Base-by-base conservation (phyloP, 345 rosid genomes). In the Litchi chinensis region DNA sequence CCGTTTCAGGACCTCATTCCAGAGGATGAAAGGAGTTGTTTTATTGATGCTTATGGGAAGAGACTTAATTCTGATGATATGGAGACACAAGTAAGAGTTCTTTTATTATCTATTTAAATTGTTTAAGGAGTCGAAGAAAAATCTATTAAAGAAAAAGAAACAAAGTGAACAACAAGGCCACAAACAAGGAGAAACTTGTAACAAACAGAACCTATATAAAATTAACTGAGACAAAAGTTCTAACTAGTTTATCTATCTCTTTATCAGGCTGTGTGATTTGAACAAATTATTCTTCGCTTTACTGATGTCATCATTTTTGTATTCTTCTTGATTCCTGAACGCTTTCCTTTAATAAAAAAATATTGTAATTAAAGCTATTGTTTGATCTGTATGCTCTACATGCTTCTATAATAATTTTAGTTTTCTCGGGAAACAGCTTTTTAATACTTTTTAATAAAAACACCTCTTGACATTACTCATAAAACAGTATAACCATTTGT, bases 1-100 rank as follows among this genome's bases (percentile, higher is more conserved):
- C 83, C 91, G 46, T 95, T 95, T 82, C 89, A 95, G 82, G 98
- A 95, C 86, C 94, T 90, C 69, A 93, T 95, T 83, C 97, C 99
- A 16, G 97, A 90, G 85, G 84, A 85, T 63, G 97, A 95, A 83
- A 91, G 99, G 81, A 87, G 76, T 24, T 68, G 91, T 79, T 83
- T 94, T 32, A 59, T 94, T 57, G 86, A 88, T 65, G 99, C 98
- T 81, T 95, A 95, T 83, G 83, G 81, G 81, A 91, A 79, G 87
- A 91, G 95, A 79, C 77, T 95, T 73, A 89, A 95, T 81, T 90
- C 97, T 32, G 87, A 91, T 78, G 85, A 94, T 86, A 76, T 82
- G 88, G 97, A 92, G 87, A 93, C 90, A 77, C 99, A 91, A 83
- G 99, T 95, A 84, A 85, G 90, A 68, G 50, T 72, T 78, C 8